Evolutionary conservation across 495 filamentous ascomycete species (phyloP), one percentile per base, ranked within the genome.

Genomic region (Pyronema domesticum): DNA sequence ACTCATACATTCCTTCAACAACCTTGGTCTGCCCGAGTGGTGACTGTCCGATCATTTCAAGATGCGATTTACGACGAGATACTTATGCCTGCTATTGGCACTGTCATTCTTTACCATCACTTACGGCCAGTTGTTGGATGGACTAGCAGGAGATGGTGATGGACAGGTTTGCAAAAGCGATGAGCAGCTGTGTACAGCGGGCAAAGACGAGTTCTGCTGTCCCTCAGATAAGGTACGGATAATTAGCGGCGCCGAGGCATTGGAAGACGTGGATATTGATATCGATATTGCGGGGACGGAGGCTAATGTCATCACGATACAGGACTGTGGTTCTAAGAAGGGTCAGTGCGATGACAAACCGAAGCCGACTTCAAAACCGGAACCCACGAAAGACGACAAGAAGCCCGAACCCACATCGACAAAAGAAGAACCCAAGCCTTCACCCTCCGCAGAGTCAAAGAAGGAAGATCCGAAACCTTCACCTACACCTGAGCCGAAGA

Each of bases 1-100:
- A 47, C n/a, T 15, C 45, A 19, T 47, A n/a, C 45, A n/a, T 47
- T 47, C 45, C 9, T 47, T 47, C 45, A n/a, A 15, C 45, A n/a
- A 15, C 1, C 11, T 15, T 47, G 3, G 45, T 47, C 45, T 10
- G 3, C 45, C n/a, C 45, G 10, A 47, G 18, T 23, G 45, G 45
- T 15, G 45, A 47, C 45, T 15, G 45, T 47, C 45, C 45, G 5
- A 19, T 47, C 45, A 47, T 47, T 47, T 19, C 3, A 15, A 47
- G 11, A 47, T 47, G 45, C 14, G 17, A 47, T 23, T 47, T 15
- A 15, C 23, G 10, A 19, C n/a, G 18, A 47, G 10, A 14, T 10
- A 11, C 45, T 10, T 47, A n/a, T 14, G 45, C 45, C 45, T 47
- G 11, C 10, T 47, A 10, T 47, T 10, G 45, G 18, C 45, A n/a